These are phyloP conservation scores for Lactarius hatsudake DNA, from an alignment of 768 basidiomycete genomes.

Conservation along the genomic window DNA sequence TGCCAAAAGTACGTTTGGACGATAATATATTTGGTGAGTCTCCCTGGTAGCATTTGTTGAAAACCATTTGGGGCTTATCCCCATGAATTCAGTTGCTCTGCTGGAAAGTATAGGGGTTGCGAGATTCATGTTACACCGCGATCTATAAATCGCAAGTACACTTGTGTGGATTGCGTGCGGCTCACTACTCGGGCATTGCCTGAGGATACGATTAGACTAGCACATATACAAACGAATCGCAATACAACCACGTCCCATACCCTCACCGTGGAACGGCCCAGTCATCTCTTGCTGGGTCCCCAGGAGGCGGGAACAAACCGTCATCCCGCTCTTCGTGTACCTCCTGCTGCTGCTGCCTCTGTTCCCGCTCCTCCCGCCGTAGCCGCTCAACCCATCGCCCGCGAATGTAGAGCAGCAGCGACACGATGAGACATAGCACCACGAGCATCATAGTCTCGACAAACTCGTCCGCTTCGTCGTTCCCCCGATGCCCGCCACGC, in stretches of 20 bases:
- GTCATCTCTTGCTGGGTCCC: conserved; percentile 32
- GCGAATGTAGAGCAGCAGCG: conserved; percentile 73
- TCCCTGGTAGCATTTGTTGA: background rate
- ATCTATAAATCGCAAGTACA: no score
- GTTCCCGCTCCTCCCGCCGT: conserved; percentile 55
- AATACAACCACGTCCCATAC: conserved; percentile 5
- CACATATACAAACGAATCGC: conserved; percentile 3
- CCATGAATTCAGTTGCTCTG: background rate
- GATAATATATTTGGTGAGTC: conserved; percentile 15
- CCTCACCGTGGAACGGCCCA: conserved; percentile 31
- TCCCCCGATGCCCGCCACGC: conserved; percentile 57
- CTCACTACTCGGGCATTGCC: background rate
- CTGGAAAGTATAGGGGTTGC: background rate
- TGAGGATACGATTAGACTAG: background rate
- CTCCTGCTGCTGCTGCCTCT: conserved; percentile 40
- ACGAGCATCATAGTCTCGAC: conserved; percentile 79
- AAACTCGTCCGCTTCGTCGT: conserved; percentile 68
- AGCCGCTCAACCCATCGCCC: conserved; percentile 74
- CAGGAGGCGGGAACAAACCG: conserved; percentile 31
- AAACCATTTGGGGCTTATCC: background rate
- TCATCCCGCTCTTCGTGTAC: conserved; percentile 33
- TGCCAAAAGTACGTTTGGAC: conserved; percentile 11
- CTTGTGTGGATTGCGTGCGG: background rate
- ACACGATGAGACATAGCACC: conserved; percentile 67
- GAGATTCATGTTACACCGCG: background rate